These are phyloP conservation scores for Beauveria varroae DNA, from an alignment of 2,329 filamentous ascomycete genomes.

Conservation along the genomic window DNA sequence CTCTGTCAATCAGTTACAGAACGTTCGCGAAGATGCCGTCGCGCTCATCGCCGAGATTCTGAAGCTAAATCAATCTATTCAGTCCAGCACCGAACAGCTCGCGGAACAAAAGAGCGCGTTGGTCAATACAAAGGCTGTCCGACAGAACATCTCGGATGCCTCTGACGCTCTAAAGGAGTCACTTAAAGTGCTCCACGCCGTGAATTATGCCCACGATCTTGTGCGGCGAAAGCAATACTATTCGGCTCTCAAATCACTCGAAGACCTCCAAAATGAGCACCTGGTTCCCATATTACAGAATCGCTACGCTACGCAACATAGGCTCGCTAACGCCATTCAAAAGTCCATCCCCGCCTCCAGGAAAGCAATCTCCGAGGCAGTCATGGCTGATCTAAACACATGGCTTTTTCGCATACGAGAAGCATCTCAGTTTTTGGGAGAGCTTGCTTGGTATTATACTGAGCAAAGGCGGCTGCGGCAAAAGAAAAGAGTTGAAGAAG, in stretches of 20 bases:
- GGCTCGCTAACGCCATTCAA: constrained; percentile 91
- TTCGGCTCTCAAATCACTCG: constrained; percentile 82
- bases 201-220: constrained; percentile 90
- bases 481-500: constrained; percentile 70
- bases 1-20: constrained; percentile 89
- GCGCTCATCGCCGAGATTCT: constrained; percentile 84
- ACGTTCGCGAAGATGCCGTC: constrained; percentile 85
- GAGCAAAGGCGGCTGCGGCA: constrained; percentile 77
- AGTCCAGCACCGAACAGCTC: constrained; percentile 87
- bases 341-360: constrained; percentile 90
- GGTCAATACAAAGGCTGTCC: constrained; percentile 83
- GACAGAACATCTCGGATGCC: constrained; percentile 93
- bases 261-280: constrained; percentile 94
- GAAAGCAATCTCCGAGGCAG: constrained; percentile 87
- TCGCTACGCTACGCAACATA: constrained; percentile 89
- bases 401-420: constrained; percentile 95
- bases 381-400: constrained; percentile 94
- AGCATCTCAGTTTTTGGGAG: constrained; percentile 90
- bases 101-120: constrained; percentile 91
- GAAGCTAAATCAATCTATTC: constrained; percentile 87
- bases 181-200: constrained; percentile 81
- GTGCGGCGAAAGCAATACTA: constrained; percentile 93
- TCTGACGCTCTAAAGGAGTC: constrained; percentile 84
- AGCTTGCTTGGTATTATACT: constrained; percentile 95
- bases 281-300: constrained; percentile 63